Conservation (phyloP, 192 early-diverging fungal species). For the Coemansia sp. region DNA sequence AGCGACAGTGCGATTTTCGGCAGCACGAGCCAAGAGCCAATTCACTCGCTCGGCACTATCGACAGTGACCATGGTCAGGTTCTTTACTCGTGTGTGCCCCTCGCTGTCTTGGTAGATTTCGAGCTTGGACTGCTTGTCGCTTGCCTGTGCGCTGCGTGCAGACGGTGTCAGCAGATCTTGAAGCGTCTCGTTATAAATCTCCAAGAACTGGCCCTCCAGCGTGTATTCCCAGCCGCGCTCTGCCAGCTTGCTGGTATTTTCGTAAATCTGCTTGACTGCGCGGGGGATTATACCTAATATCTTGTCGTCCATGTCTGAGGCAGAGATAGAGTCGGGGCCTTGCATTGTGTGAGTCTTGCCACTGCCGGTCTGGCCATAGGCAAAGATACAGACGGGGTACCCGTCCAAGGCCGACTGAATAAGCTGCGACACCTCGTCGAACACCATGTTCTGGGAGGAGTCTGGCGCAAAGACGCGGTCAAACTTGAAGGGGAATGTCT, state of each 20-base stretch:
- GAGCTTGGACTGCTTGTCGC: constrained; percentile 63
- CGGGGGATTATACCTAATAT: constrained; percentile 90
- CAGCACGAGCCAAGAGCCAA: constrained; percentile 68
- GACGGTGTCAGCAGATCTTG: constrained; percentile 71
- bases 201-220: constrained; percentile 86
- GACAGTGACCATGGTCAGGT: constrained; percentile 67
- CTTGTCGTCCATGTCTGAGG: constrained; percentile 22
- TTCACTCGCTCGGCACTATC: constrained; percentile 73
- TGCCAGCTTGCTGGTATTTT: constrained; percentile 63
- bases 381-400: constrained; percentile 97
- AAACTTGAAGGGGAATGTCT: constrained; percentile 76
- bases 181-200: constrained; percentile 95
- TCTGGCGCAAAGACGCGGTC: constrained; percentile 78
- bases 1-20: constrained; percentile 83
- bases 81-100: constrained; percentile 78
- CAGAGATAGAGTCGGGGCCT: constrained; percentile 52
- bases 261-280: constrained; percentile 88
- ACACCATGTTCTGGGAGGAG: constrained; percentile 73
- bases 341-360: constrained; percentile 89
- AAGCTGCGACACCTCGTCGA: constrained; percentile 93
- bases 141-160: constrained; percentile 12
- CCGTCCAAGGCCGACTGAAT: constrained; percentile 95
- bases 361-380: constrained; percentile 95
- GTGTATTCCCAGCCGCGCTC: constrained; percentile 85
- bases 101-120: constrained; percentile 80